A percentile compares a stretch with the other conserved stretches of the same genome.
These are phyloP conservation scores for Agaricus bisporus DNA, from an alignment of 768 basidiomycete species.

Conservation along the genomic window DNA sequence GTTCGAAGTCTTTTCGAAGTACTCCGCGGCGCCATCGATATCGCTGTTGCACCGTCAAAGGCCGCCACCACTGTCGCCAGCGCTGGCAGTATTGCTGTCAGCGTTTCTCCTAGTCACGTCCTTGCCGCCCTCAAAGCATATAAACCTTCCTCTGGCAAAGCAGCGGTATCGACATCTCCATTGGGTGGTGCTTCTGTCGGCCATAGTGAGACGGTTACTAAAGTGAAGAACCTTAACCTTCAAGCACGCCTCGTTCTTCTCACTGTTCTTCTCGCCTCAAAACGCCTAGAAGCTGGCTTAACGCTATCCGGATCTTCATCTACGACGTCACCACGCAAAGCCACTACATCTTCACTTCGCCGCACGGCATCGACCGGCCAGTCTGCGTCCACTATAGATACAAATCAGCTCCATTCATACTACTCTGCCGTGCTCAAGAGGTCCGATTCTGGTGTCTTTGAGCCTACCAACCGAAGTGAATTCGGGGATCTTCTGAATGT, in stretches of 20 bases:
- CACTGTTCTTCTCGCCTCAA: conserved; percentile 55
- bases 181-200: conserved; percentile 17
- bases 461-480: conserved; percentile 67
- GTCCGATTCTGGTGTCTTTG: conserved; percentile 46
- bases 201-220: conserved; percentile 59
- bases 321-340: conserved; percentile 29
- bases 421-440: conserved; percentile 56
- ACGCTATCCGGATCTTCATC: conserved; percentile 35
- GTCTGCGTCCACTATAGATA: conserved; percentile 39
- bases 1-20: conserved; percentile 78
- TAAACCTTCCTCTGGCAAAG: conserved; percentile 35
- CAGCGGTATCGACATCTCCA: conserved; percentile 19
- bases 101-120: conserved; percentile 63
- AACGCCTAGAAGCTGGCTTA: conserved; percentile 54
- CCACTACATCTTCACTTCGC: conserved; percentile 42
- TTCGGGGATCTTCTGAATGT: conserved; percentile 68
- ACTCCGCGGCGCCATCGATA: conserved; percentile 71
- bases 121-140: conserved; percentile 72
- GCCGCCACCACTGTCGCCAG: conserved; percentile 22
- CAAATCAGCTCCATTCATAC: conserved; percentile 56
- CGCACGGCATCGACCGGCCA: conserved; percentile 35
- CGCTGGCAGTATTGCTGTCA: conserved; percentile 29
- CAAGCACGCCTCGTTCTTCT: conserved; percentile 71
- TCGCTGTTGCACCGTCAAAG: conserved; percentile 37
- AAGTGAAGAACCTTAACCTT: conserved; percentile 63